Evolutionary conservation across 2,329 filamentous ascomycete species (phyloP).

Genomic region (Penicillium sp.): DNA sequence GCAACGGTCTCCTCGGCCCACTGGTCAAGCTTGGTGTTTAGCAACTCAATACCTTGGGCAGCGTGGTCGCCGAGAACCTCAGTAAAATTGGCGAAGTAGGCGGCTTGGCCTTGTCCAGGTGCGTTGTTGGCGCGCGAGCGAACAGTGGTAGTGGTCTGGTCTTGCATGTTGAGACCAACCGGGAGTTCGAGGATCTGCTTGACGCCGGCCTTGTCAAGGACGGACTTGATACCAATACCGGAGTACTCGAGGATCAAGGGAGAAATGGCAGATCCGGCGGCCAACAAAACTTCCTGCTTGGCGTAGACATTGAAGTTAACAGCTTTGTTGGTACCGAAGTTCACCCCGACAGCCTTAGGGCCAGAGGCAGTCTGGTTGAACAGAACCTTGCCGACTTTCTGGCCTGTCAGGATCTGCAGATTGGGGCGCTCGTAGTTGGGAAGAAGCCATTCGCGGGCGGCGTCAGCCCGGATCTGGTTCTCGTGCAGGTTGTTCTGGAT

Average conservation of each 20-base stretch:
- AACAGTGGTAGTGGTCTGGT: conserved; percentile 29
- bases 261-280: conserved; percentile 28
- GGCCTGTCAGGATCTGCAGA: conserved; percentile 26
- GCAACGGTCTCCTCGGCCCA: conserved; percentile 29
- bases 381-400: conserved; percentile 25
- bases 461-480: conserved; percentile 27
- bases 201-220: conserved; percentile 18
- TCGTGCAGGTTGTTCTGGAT: conserved; percentile 26
- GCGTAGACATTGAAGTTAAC: conserved; percentile 23
- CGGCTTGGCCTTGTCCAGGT: conserved; percentile 25
- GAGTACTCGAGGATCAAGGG: conserved; percentile 30
- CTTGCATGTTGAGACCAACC: conserved; percentile 32
- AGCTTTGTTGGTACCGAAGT: conserved; percentile 26
- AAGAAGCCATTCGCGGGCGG: conserved; percentile 29
- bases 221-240: conserved; percentile 25
- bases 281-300: conserved; percentile 28
- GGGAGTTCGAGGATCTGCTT: conserved; percentile 26
- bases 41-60: conserved; percentile 14
- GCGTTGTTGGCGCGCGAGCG: conserved; percentile 10
- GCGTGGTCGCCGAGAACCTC: conserved; percentile 26
- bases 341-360: conserved; percentile 22
- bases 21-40: conserved; percentile 26
- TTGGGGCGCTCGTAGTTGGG: conserved; percentile 24
- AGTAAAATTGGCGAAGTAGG: conserved; percentile 29
- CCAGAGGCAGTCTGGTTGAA: conserved; percentile 11